Conservation (phyloP, 306 rosid genomes). For the Vachellia collinsii region DNA sequence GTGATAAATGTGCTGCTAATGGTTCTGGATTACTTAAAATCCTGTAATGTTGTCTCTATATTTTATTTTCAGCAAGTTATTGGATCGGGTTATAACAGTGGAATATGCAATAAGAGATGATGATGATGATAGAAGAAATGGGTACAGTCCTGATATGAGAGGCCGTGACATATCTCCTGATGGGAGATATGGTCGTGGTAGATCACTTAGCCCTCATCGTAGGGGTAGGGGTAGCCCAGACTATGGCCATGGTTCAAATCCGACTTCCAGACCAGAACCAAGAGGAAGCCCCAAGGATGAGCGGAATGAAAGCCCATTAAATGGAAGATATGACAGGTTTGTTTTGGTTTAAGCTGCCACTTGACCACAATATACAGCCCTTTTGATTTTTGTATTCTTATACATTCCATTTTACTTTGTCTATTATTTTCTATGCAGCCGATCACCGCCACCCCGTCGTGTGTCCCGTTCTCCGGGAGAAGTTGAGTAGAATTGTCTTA, state of each 20-base stretch:
- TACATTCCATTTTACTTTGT: constrained; percentile 20
- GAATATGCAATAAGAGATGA: constrained; percentile 88
- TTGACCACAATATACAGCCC: neutral
- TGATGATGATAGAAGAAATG: constrained; percentile 72
- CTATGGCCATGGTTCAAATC: constrained; percentile 74
- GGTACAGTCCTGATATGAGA: constrained; percentile 79
- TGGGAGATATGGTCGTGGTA: constrained; percentile 67
- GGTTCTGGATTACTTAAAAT: neutral
- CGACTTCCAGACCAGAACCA: constrained; percentile 60
- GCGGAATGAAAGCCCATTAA: constrained; percentile 60
- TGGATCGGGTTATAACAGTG: constrained; percentile 82
- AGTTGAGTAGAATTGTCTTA: constrained; percentile 37
- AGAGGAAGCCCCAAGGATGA: constrained; percentile 75
- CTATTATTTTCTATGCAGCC: constrained; percentile 52
- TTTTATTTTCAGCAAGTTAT: constrained; percentile 67
- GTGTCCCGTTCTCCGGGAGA: constrained; percentile 55
- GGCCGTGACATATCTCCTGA: constrained; percentile 71
- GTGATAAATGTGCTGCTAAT: constrained; percentile 17
- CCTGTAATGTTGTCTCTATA: constrained; percentile 27
- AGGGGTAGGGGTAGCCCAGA: constrained; percentile 85
- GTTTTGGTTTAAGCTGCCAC: neutral
- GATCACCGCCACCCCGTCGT: constrained; percentile 62
- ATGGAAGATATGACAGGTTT: constrained; percentile 72
- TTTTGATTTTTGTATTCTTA: neutral
- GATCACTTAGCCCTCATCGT: constrained; percentile 78